Evolutionary conservation across 768 basidiomycete species (phyloP).

Genomic region (Agaricus blazei): DNA sequence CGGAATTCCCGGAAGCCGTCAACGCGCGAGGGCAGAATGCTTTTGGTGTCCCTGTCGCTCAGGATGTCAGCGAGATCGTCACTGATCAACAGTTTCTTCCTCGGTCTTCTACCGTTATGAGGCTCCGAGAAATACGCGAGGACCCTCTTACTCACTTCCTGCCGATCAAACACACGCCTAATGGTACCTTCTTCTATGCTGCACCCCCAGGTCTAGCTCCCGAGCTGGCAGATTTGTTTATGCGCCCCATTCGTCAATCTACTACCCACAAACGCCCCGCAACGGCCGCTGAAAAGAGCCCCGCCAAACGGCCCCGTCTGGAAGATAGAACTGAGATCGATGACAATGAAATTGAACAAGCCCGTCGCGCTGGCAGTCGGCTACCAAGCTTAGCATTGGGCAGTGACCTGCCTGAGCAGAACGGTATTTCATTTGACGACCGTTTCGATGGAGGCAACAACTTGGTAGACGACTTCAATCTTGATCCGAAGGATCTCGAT

Average conservation of each 20-base stretch:
- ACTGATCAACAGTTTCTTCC: constrained; percentile 84
- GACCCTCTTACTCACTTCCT: constrained; percentile 85
- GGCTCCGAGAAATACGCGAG: constrained; percentile 77
- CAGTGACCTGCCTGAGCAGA: constrained; percentile 22
- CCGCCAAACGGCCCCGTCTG: constrained; percentile 57
- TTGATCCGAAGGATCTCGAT: constrained; percentile 52
- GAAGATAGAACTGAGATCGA: constrained; percentile 43
- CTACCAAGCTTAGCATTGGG: constrained; percentile 56
- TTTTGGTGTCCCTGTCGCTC: constrained; percentile 49
- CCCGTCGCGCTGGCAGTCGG: constrained; percentile 59
- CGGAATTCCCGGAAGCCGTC: constrained; percentile 70
- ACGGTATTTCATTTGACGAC: constrained; percentile 21
- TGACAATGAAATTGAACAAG: constrained; percentile 68
- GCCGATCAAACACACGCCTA: constrained; percentile 68
- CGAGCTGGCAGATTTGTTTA: constrained; percentile 80
- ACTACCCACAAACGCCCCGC: constrained; percentile 55
- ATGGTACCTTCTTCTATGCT: constrained; percentile 74
- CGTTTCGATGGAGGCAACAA: constrained; percentile 59
- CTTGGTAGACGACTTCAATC: constrained; percentile 64
- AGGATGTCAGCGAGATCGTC: constrained; percentile 64
- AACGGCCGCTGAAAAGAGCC: constrained; percentile 48
- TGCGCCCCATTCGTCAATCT: constrained; percentile 60
- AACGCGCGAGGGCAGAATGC: constrained; percentile 54
- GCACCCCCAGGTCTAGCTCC: constrained; percentile 82
- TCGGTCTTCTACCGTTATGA: constrained; percentile 78